Evolutionary conservation across 441 rosid species (phyloP), one percentile per base, ranked within the genome.

Genomic region (Daphne laureola): DNA sequence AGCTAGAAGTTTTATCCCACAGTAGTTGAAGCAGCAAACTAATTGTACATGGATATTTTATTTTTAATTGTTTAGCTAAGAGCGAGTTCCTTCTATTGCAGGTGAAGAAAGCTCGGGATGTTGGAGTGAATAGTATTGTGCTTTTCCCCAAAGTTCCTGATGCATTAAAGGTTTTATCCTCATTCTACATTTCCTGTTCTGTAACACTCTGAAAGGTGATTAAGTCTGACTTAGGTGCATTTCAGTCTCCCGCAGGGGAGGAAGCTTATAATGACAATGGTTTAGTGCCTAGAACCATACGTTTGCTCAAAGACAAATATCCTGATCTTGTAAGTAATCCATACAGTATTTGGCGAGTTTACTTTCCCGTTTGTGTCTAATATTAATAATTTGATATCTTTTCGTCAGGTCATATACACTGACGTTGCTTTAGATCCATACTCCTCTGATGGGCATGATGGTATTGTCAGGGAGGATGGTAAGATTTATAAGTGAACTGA

Each of bases 341-440:
- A 35, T 48, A 14, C n/a, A 12, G 23, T 59, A 27, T 14, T 23
- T 14, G 15, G 2, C 43, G 60, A 41, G 26, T 46, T 1, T 38
- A n/a, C 57, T 58, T 64, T 46, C 50, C 6, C 14, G 41, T 4
- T 41, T 54, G 46, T 54, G 13, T 41, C 53, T 46, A 43, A 9
- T 31, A 31, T 11, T 31, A 1, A 43, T 15, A 14, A 17, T 7
- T 49, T 17, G 35, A 56, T 57, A 51, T 7, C 45, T 31, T 15
- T 65, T 62, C 21, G 12, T 23, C 58, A 92, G 98, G 76, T 86
- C 56, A 86, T 92, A 53, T 92, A 84, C 72, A 92, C 98, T 61
- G 98, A 92, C 77, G 96, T 89, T 69, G 98, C 98, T 62, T 62
- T 92, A 56, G 97, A 87, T 75, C 98, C 97, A 21, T 92, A 92